Conservation (phyloP, 2,329 filamentous ascomycete genomes). For the Dothideomycetes sp. region DNA sequence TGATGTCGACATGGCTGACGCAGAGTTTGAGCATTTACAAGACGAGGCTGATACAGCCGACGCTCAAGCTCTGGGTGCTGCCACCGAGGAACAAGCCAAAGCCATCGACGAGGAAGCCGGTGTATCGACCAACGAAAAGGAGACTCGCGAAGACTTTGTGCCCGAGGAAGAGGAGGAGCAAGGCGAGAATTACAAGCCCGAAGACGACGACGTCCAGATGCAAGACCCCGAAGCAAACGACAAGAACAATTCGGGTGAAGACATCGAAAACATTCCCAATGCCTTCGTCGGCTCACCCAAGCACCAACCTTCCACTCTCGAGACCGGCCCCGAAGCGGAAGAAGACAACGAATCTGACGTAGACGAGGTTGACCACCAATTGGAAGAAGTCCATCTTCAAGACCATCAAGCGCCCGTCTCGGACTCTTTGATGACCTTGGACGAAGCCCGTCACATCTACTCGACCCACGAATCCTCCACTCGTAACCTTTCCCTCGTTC, state of each 20-base stretch:
- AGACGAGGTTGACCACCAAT: constrained; percentile 45
- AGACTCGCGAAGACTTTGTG: constrained; percentile 24
- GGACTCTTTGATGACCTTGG: constrained; percentile 19
- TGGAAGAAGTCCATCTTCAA: constrained; percentile 62
- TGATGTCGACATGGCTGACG: constrained; percentile 63
- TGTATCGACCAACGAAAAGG: constrained; percentile 55
- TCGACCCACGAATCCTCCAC: constrained; percentile 74
- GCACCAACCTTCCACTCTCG: constrained; percentile 24
- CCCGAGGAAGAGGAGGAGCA: constrained; percentile 21
- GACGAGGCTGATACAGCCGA: constrained; percentile 76
- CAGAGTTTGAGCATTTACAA: constrained; percentile 89
- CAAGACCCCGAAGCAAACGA: constrained; percentile 24
- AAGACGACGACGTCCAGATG: constrained; percentile 32
- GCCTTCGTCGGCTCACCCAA: constrained; percentile 39
- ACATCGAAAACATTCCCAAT: constrained; percentile 29
- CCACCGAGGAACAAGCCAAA: constrained; percentile 76
- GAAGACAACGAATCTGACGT: constrained; percentile 26
- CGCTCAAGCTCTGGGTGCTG: constrained; percentile 81
- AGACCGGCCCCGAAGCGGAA: constrained; percentile 16
- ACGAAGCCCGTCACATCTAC: constrained; percentile 69
- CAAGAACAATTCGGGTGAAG: constrained; percentile 15
- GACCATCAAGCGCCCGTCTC: background rate
- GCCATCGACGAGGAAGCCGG: constrained; percentile 84
- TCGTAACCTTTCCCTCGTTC: constrained; percentile 72
- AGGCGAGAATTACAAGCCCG: constrained; percentile 24